These are phyloP conservation scores for Edaphochlamys debaryana DNA, from an alignment of 139 green algal genomes.

Conservation along the genomic window DNA sequence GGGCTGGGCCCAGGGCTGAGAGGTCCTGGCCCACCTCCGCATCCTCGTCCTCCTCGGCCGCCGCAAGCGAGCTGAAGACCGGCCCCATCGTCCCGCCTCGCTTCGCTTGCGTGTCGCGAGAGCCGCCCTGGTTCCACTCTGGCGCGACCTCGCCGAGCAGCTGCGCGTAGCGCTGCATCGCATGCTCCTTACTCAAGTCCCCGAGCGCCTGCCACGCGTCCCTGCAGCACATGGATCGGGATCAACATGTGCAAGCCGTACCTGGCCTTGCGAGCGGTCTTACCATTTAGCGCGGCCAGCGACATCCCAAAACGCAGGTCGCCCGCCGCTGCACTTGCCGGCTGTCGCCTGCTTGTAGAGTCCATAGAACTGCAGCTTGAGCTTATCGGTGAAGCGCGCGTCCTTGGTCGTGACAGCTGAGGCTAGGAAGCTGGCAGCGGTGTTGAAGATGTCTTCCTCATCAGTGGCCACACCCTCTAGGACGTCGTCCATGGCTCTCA, in stretches of 20 bases:
- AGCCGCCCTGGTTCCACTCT: background rate
- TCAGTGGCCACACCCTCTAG: conserved; percentile 12
- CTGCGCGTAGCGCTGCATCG: conserved; percentile 14
- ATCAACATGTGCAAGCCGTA: background rate
- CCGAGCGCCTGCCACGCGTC: conserved; percentile 36
- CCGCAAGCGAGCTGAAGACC: conserved; percentile 42
- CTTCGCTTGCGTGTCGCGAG: background rate
- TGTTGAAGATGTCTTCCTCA: conserved; percentile 3
- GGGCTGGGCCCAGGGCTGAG: too few relatives aligned
- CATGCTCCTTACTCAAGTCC: background rate
- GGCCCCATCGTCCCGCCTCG: conserved; percentile 23
- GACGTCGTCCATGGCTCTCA: background rate
- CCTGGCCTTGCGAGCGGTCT: too few relatives aligned
- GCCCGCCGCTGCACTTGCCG: conserved; percentile 3
- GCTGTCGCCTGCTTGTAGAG: conserved; percentile 37
- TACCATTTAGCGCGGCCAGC: conserved; percentile 37
- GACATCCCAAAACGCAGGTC: conserved; percentile 32
- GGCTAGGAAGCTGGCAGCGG: conserved; percentile 24
- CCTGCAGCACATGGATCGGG: conserved; percentile 1
- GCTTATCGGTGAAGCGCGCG: conserved; percentile 15
- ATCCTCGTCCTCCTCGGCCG: conserved; percentile 17
- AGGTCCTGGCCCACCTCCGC: too few relatives aligned
- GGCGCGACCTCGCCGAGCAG: background rate
- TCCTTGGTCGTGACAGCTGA: conserved; percentile 30
- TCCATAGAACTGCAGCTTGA: conserved; percentile 37